Evolutionary conservation across 495 filamentous ascomycete genomes (phyloP).

Genomic region (Penicillium bialowiezense): DNA sequence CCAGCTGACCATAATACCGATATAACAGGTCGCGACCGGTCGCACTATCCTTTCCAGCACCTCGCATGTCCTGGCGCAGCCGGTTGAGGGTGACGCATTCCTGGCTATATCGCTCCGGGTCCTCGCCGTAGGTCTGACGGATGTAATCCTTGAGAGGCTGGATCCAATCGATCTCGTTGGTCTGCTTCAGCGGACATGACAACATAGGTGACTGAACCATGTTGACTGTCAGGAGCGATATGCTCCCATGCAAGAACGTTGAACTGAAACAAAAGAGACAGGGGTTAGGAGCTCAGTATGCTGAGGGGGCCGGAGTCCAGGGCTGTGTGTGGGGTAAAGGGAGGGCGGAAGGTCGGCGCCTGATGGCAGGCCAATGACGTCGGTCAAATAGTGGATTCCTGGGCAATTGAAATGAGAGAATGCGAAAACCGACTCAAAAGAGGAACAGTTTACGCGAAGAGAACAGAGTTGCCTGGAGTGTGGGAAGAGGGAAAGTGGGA

Average conservation of each 20-base stretch:
- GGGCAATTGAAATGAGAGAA: conserved; percentile 1
- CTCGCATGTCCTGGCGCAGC: conserved; percentile 98
- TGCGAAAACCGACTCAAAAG: background rate
- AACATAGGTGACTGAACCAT: conserved; percentile 89
- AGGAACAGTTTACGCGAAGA: background rate
- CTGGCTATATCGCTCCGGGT: conserved; percentile 89
- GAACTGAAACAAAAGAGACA: conserved; percentile 7
- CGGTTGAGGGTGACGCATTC: conserved; percentile 95
- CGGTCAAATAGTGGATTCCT: background rate
- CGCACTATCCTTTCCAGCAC: conserved; percentile 94
- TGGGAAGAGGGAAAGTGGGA: conserved; percentile 15
- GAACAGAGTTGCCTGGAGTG: conserved; percentile 2
- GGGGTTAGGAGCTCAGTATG: conserved; percentile 11
- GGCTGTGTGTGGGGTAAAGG: conserved; percentile 26
- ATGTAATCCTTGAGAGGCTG: conserved; percentile 92
- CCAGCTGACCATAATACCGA: conserved; percentile 95
- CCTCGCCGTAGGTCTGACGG: conserved; percentile 87
- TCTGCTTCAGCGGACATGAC: conserved; percentile 91
- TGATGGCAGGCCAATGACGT: conserved; percentile 26
- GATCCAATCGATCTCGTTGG: conserved; percentile 99
- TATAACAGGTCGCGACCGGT: conserved; percentile 91
- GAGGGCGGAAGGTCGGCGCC: conserved; percentile 21
- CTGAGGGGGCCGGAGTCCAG: conserved; percentile 18
- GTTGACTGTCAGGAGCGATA: conserved; percentile 32
- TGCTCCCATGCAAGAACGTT: conserved; percentile 37